Conservation (phyloP, 1,284 basidiomycete genomes). For the Hypsizygus ulmarius region DNA sequence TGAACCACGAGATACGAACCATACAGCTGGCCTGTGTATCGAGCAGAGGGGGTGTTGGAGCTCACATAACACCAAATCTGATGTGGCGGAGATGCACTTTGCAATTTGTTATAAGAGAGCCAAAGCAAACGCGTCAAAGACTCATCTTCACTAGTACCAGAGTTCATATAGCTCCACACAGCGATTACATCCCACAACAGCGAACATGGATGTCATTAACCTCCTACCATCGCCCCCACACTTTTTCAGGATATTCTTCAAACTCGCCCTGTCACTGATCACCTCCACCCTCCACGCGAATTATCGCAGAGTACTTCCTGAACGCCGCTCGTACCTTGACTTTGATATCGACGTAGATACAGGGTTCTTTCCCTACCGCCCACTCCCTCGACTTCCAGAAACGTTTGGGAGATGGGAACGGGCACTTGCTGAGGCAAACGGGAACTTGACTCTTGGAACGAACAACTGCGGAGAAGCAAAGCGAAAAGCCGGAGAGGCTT, state of each 20-base stretch:
- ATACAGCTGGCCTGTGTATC: constrained; percentile 14
- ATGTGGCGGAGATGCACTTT: constrained; percentile 20
- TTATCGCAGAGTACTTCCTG: constrained; percentile 27
- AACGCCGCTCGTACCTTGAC: constrained; percentile 38
- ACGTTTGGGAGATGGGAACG: constrained; percentile 75
- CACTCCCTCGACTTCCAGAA: constrained; percentile 56
- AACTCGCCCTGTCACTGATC: constrained; percentile 38
- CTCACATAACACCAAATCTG: constrained; percentile 20
- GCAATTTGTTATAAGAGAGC: constrained; percentile 19
- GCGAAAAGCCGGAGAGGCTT: constrained; percentile 57
- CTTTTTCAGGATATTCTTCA: constrained; percentile 38
- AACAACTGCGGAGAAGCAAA: constrained; percentile 47
- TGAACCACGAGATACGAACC: constrained; percentile 16
- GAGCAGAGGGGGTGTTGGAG: constrained; percentile 13
- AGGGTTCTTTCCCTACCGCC: constrained; percentile 83
- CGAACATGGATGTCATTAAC: constrained; percentile 31
- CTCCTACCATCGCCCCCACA: constrained; percentile 42
- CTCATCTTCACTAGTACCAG: constrained; percentile 1
- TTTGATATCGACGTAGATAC: constrained; percentile 78
- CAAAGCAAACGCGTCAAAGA: constrained; percentile 8
- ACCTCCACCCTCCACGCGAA: constrained; percentile 32
- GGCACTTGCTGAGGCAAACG: constrained; percentile 54
- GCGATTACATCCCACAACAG: constrained; percentile 4
- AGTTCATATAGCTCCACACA: not conserved
- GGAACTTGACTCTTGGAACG: constrained; percentile 60